Conservation (phyloP, 352 stramenopile genomes). For the Pythium oligandrum region DNA sequence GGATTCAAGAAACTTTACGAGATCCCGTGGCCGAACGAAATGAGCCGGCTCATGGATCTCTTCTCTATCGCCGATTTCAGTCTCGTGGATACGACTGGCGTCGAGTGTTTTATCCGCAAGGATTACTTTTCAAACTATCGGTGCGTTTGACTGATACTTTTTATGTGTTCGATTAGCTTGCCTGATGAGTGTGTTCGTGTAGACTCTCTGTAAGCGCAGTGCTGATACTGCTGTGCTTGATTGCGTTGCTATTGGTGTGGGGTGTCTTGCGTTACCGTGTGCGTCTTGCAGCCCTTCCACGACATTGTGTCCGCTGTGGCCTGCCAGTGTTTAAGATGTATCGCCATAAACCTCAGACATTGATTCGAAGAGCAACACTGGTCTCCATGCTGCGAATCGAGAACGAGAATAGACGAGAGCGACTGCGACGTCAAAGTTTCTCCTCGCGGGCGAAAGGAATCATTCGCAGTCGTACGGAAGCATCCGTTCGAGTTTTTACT, state of each 20-base stretch:
- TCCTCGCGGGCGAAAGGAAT: slow-evolving; percentile 22
- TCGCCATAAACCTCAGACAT: slow-evolving; percentile 19
- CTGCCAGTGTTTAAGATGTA: slow-evolving; percentile 52
- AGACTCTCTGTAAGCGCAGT: slow-evolving; percentile 41
- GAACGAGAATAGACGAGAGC: slow-evolving; percentile 16
- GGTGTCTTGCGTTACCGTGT: slow-evolving; percentile 54
- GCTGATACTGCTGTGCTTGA: slow-evolving; percentile 31
- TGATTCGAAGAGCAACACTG: slow-evolving; percentile 29
- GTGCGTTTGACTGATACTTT: slow-evolving; percentile 8
- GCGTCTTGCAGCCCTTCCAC: slow-evolving; percentile 43
- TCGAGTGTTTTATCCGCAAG: slow-evolving; percentile 59
- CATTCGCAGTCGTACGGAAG: slow-evolving; percentile 10
- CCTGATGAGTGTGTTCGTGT: not conserved
- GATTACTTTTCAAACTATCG: slow-evolving; percentile 67
- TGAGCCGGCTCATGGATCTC: slow-evolving; percentile 60
- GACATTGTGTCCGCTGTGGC: slow-evolving; percentile 54
- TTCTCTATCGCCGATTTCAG: slow-evolving; percentile 69
- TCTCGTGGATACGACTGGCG: slow-evolving; percentile 53
- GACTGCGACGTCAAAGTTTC: slow-evolving; percentile 17
- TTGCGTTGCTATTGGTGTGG: slow-evolving; percentile 35
- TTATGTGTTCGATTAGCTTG: too few relatives aligned
- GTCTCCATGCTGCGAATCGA: slow-evolving; percentile 41
- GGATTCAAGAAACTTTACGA: slow-evolving; percentile 74
- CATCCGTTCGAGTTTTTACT: slow-evolving; percentile 4
- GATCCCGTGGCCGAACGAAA: slow-evolving; percentile 55